Evolutionary conservation across 2,329 filamentous ascomycete genomes (phyloP), one percentile per base, ranked within the genome.

Genomic region (Raffaelea albimanens): DNA sequence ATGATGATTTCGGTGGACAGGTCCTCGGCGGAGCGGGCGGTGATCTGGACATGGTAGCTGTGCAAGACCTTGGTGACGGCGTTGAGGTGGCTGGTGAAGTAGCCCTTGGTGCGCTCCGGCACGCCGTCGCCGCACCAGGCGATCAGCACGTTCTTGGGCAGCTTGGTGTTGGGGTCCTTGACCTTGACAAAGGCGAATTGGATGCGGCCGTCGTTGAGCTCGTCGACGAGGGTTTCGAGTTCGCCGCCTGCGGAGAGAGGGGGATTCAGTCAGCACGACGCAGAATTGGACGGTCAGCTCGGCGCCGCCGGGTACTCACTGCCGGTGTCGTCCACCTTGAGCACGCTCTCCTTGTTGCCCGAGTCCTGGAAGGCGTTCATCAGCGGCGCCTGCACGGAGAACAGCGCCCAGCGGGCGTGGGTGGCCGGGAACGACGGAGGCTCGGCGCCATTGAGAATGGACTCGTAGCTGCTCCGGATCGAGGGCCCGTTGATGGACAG

Each of bases 41-140:
- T 97, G 58, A 98, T 86, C 70, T 98, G 91, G 50, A 98, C 89
- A 64, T 98, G 93, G 66, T 97, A 98, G 56, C 93, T 89, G 69
- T 96, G 90, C 39, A 98, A 78, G 56, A 96, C 76, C 68, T 95
- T 96, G 52, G 89, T 83, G 34, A 97, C 89, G 43, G 88, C 84
- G 51, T 85, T 83, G 43, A 93, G 72, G 67, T 98, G 91, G 68
- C 89, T 96, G 56, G 88, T 95, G 64, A 98, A 98, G 69, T 97
- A 97, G 55, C 93, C 93, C 69, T 97, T 98, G 52, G 91, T 97
- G 59, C 91, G 78, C 69, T 98, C 93, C n/a, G 93, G 93, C 16
- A 98, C 93, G 57, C 93, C 93, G 61, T 94, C 91, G 56, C 93
- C 93, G 65, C 93, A 98, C 85, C 93, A 98, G 56, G 86, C 90